phyloP scores from a whole-genome alignment of 164 flowering plant species.

The Magnolia changhungtana region DNA sequence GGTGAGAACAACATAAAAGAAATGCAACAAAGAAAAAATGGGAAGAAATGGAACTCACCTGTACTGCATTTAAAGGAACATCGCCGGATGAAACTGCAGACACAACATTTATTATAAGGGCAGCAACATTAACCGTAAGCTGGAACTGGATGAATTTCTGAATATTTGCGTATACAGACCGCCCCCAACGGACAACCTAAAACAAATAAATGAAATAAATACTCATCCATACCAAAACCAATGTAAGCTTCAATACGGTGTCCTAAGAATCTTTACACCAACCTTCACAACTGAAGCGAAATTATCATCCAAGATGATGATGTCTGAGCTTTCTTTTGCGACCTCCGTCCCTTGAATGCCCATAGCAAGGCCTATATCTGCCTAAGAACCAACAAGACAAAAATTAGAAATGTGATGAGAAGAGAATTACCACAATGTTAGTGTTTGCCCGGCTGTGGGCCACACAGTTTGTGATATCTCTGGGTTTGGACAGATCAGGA shows the following conservation, averaged over 20 bases:
- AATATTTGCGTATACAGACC: conserved; percentile 94
- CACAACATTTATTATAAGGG: conserved; percentile 84
- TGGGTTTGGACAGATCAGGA: too few relatives aligned
- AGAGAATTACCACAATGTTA: not conserved
- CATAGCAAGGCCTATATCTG: conserved; percentile 98
- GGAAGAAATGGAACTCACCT: conserved; percentile 39
- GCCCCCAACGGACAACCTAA: conserved; percentile 97
- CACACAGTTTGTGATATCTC: not conserved
- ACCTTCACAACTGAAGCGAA: conserved; percentile 96
- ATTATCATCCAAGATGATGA: conserved; percentile 94
- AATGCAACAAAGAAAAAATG: not conserved
- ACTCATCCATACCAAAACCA: not conserved
- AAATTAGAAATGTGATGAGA: not conserved
- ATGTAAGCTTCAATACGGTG: not conserved
- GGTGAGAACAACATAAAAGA: not conserved
- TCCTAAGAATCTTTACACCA: conserved; percentile 5
- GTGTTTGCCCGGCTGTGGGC: not conserved
- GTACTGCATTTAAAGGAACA: conserved; percentile 90
- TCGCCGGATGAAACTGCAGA: conserved; percentile 81
- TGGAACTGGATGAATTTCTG: conserved; percentile 97
- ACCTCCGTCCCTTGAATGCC: conserved; percentile 97
- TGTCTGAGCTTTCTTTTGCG: conserved; percentile 96
- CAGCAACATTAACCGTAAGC: conserved; percentile 94
- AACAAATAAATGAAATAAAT: conserved; percentile 4
- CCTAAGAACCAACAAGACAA: conserved; percentile 37